phyloP scores from a whole-genome alignment of 345 rosid genomes.

The Boechera divaricarpa region DNA sequence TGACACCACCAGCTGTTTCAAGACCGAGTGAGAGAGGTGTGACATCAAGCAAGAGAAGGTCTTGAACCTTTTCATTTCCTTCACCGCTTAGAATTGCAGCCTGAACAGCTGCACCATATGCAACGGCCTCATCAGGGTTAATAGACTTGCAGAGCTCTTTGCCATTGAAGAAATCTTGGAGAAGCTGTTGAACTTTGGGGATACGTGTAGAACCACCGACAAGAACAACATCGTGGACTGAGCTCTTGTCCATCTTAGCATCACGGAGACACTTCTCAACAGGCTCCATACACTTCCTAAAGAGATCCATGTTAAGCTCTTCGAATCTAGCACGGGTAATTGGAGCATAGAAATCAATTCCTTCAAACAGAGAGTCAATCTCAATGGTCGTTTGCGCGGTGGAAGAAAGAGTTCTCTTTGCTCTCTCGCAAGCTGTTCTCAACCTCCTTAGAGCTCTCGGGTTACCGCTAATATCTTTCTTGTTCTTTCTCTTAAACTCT shows the following conservation, averaged over 20 bases:
- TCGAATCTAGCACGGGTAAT: conserved; percentile 51
- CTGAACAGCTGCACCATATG: conserved; percentile 52
- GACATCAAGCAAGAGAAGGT: conserved; percentile 48
- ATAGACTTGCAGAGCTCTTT: conserved; percentile 53
- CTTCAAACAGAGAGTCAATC: conserved; percentile 49
- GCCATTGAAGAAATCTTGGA: conserved; percentile 50
- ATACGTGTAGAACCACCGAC: conserved; percentile 54
- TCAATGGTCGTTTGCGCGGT: conserved; percentile 49
- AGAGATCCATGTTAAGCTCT: conserved; percentile 51
- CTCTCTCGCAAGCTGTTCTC: conserved; percentile 49
- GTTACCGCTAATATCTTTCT: conserved; percentile 63
- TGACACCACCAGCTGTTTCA: conserved; percentile 50
- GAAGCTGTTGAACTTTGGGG: conserved; percentile 48
- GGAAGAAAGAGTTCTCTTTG: conserved; percentile 69
- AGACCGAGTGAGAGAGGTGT: conserved; percentile 48
- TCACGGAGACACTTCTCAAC: conserved; percentile 49
- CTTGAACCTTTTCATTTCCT: conserved; percentile 51
- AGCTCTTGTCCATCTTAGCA: conserved; percentile 47
- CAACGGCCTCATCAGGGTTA: conserved; percentile 52
- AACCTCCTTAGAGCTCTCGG: conserved; percentile 66
- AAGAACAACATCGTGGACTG: conserved; percentile 47
- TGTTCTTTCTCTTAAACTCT: conserved; percentile 68
- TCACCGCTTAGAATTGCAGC: conserved; percentile 48
- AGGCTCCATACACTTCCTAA: conserved; percentile 50
- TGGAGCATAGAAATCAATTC: conserved; percentile 47